Evolutionary conservation across 257 asterid genomes (phyloP).

Genomic region (Solanum chmielewskii): DNA sequence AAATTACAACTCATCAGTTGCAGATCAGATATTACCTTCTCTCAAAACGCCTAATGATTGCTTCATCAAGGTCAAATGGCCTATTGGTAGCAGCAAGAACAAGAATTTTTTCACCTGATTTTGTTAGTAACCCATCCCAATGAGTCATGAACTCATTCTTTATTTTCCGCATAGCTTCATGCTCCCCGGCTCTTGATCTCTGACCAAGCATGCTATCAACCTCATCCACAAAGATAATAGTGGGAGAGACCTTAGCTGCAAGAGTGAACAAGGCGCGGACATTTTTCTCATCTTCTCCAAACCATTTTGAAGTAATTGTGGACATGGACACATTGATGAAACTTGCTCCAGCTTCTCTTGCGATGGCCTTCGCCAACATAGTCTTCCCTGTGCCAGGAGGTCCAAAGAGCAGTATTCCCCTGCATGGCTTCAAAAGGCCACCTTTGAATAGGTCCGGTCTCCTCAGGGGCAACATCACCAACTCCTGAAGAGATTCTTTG

Average conservation of each 20-base stretch:
- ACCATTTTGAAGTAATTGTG: slow-evolving; percentile 81
- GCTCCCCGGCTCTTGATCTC: slow-evolving; percentile 69
- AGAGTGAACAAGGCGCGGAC: slow-evolving; percentile 76
- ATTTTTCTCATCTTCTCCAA: slow-evolving; percentile 90
- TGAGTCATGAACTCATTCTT: slow-evolving; percentile 89
- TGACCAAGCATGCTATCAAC: slow-evolving; percentile 94
- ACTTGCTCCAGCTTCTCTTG: slow-evolving; percentile 87
- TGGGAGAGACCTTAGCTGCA: slow-evolving; percentile 82
- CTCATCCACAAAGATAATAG: slow-evolving; percentile 87
- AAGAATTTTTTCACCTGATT: slow-evolving; percentile 67
- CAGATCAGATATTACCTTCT: slow-evolving; percentile 38
- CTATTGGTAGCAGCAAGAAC: slow-evolving; percentile 91
- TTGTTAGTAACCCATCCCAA: slow-evolving; percentile 77
- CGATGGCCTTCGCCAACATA: slow-evolving; percentile 88
- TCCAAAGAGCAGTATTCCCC: slow-evolving; percentile 79
- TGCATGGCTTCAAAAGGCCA: slow-evolving; percentile 78
- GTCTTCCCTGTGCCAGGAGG: slow-evolving; percentile 95
- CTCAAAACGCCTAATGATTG: slow-evolving; percentile 81
- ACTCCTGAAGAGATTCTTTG: slow-evolving; percentile 75
- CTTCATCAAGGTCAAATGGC: slow-evolving; percentile 93
- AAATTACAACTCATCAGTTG: background rate
- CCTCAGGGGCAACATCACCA: slow-evolving; percentile 77
- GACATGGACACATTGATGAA: slow-evolving; percentile 82
- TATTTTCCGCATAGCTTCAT: slow-evolving; percentile 84
- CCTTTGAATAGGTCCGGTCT: slow-evolving; percentile 87